Evolutionary conservation across 768 basidiomycete genomes (phyloP), one percentile per base, ranked within the genome.

Genomic region (Psilocybe subaeruginosa): DNA sequence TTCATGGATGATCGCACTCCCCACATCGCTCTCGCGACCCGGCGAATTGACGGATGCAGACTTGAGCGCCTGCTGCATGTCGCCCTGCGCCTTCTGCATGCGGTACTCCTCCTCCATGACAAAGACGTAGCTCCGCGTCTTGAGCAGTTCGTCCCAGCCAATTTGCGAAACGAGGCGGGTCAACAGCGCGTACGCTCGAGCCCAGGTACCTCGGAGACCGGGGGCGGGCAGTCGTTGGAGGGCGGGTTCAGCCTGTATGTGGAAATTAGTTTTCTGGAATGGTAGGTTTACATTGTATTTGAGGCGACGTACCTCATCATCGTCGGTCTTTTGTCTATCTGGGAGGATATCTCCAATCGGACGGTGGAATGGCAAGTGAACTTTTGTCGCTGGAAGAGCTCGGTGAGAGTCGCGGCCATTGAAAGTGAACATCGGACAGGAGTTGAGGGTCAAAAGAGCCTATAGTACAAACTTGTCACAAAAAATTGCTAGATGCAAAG

Each of bases 51-150:
- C 66, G 43, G 73, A 73, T 8, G 73, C 47, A 8, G 65, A 66
- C 4, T 63, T 61, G n/a, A 69, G 65, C n/a, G 63, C 72, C 53
- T 78, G 72, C 51, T 81, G 78, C n/a, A 90, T 79, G 30, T 95
- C 93, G 2, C 72, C 78, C 4, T 91, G 86, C 2, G 91, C 89
- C 72, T 98, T 98, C 78, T 98, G 97, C 88, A 93, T 91, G 39
- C 97, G 85, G 72, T 99, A 99, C 73, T 99, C 97, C 72, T 99
- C 97, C 73, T 99, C 97, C 97, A 99, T 99, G 43, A 99, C 97
- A 74, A 99, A 99, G 12, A 99, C 97, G 39, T 81, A 77, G 73
- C 93, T 95, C 83, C 97, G 89, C 12, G 93, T 91, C 79, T 95
- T 95, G 59, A 99, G 82, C 2, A 99, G 85, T 78, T 99, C 97